Conservation (phyloP, 2,329 filamentous ascomycete genomes). For the Pyricularia sp. region DNA sequence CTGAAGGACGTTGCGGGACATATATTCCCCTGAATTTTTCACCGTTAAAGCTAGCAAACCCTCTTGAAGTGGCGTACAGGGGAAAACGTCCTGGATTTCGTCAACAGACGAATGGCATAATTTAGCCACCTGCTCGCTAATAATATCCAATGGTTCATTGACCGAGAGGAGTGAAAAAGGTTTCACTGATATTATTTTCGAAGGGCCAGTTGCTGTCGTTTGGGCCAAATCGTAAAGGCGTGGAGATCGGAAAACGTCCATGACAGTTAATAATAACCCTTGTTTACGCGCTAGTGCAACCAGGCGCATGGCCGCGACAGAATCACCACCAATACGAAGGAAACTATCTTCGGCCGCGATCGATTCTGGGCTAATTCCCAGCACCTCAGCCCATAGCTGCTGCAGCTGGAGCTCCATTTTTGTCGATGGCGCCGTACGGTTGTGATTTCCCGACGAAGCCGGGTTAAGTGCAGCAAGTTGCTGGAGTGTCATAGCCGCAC, state of each 20-base stretch:
- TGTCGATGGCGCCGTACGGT: neutral
- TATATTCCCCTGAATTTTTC: constrained; percentile 41
- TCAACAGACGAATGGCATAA: constrained; percentile 6
- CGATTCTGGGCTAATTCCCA: constrained; percentile 20
- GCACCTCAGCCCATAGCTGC: constrained; percentile 24
- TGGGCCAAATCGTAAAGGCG: neutral
- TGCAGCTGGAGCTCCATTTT: neutral
- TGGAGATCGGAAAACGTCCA: constrained; percentile 28
- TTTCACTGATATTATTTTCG: neutral
- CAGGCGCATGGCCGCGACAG: constrained; percentile 36
- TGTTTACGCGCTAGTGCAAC: constrained; percentile 29
- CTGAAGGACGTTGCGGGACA: constrained; percentile 37
- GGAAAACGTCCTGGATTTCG: constrained; percentile 39
- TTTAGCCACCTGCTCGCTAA: neutral
- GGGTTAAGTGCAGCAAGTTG: neutral
- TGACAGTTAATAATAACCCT: constrained; percentile 30
- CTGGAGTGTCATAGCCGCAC: neutral
- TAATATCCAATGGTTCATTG: neutral
- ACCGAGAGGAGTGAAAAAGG: neutral
- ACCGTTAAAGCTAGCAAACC: constrained; percentile 42
- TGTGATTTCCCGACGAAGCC: neutral
- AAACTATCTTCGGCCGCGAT: constrained; percentile 35
- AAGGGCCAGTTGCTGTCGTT: neutral
- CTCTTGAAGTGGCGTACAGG: constrained; percentile 45
- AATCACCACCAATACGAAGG: constrained; percentile 38